Conservation (phyloP, 176 grass and related monocot genomes). For the Phoenix dactylifera region DNA sequence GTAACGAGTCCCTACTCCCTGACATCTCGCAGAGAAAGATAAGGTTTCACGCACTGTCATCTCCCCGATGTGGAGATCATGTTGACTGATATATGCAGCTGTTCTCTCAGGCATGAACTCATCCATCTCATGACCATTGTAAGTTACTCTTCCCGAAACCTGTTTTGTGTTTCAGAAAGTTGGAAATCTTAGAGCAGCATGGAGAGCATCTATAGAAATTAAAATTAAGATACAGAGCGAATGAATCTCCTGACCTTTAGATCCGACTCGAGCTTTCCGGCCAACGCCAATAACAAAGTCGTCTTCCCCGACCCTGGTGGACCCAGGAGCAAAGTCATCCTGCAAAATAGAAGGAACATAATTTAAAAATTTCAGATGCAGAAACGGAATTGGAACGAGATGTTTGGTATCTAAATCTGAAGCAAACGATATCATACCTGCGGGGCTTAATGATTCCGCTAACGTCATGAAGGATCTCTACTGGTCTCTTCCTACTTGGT, state of each 20-base stretch:
- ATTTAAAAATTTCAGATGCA: too few species aligned
- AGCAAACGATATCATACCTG: slow-evolving; percentile 28
- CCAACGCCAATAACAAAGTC: slow-evolving; percentile 53
- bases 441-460: slow-evolving; percentile 68
- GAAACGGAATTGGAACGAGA: too few species aligned
- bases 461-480: slow-evolving; percentile 51
- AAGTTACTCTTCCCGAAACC: slow-evolving; percentile 39
- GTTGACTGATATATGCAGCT: slow-evolving; percentile 62
- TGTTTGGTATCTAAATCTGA: too few species aligned
- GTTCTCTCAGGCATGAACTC: slow-evolving; percentile 62
- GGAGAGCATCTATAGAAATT: too few species aligned
- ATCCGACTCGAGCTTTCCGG: slow-evolving; percentile 42
- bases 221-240: too few species aligned
- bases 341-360: slow-evolving; percentile 4
- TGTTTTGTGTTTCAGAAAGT: slow-evolving; percentile 7
- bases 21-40: slow-evolving; percentile 67
- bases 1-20: slow-evolving; percentile 48
- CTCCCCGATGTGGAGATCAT: slow-evolving; percentile 69
- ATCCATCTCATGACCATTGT: slow-evolving; percentile 56
- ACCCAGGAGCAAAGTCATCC: slow-evolving; percentile 77
- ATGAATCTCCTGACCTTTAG: slow-evolving; percentile 24
- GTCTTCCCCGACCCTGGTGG: slow-evolving; percentile 67
- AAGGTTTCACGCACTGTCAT: slow-evolving; percentile 63
- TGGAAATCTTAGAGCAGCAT: too few species aligned
- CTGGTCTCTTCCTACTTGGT: slow-evolving; percentile 23